These are phyloP conservation scores for Pholiota molesta DNA, from an alignment of 768 basidiomycete genomes.

Conservation along the genomic window DNA sequence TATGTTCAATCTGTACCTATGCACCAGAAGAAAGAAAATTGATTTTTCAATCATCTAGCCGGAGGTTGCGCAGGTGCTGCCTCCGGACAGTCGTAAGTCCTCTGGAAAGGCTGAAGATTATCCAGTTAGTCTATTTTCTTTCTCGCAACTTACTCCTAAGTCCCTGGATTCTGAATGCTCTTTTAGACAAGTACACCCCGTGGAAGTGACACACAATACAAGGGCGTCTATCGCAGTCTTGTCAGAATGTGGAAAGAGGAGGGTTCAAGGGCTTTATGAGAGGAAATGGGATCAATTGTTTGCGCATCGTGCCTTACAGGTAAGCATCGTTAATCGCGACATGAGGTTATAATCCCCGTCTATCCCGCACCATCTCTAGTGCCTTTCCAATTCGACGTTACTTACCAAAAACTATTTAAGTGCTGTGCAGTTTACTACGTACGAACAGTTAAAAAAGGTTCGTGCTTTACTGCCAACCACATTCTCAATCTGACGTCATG, in stretches of 20 bases:
- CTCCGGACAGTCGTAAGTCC: constrained; percentile 93
- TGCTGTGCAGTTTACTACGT: constrained; percentile 85
- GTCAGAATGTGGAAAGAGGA: constrained; percentile 93
- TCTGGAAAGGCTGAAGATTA: constrained; percentile 93
- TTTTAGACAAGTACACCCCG: constrained; percentile 89
- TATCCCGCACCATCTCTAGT: background rate
- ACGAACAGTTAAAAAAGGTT: constrained; percentile 90
- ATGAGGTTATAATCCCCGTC: constrained; percentile 7
- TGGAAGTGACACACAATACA: constrained; percentile 66
- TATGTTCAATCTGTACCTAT: no score
- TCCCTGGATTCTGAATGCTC: background rate
- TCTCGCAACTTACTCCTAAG: constrained; percentile 1
- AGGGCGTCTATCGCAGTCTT: constrained; percentile 83
- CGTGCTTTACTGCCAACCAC: constrained; percentile 13
- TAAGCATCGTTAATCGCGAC: constrained; percentile 29
- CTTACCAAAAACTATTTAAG: constrained; percentile 35
- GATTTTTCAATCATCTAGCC: constrained; percentile 33
- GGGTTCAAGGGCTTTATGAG: constrained; percentile 90
- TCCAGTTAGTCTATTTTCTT: constrained; percentile 67
- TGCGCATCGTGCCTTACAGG: constrained; percentile 92
- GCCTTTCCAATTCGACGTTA: background rate
- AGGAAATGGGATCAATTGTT: constrained; percentile 88
- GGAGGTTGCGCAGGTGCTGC: constrained; percentile 66
- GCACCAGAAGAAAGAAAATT: no score
- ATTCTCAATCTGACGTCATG: constrained; percentile 33